Evolutionary conservation across 2,329 filamentous ascomycete species (phyloP).

Genomic region (Thelonectria discophora): DNA sequence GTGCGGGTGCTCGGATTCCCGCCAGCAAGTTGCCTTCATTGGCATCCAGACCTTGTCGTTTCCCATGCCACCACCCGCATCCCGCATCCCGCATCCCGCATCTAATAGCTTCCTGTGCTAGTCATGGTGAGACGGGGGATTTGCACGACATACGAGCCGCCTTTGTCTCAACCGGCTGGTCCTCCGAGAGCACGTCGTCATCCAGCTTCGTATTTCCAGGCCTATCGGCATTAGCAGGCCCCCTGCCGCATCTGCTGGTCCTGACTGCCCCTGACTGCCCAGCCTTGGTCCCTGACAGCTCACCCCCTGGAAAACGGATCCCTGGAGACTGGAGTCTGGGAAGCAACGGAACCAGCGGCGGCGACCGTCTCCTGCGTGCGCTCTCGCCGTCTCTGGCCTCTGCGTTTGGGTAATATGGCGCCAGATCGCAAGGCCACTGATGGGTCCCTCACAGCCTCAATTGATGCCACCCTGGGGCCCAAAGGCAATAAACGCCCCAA

Average conservation of each 20-base stretch:
- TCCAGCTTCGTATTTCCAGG: slow-evolving; percentile 37
- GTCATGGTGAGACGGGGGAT: neutral
- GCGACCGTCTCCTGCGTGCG: slow-evolving; percentile 12
- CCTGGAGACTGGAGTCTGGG: slow-evolving; percentile 1
- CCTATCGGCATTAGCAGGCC: slow-evolving; percentile 34
- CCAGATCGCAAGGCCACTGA: slow-evolving; percentile 39
- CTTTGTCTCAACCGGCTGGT: slow-evolving; percentile 13
- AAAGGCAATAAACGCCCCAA: slow-evolving; percentile 30
- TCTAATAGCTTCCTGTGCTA: neutral
- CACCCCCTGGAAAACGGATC: slow-evolving; percentile 10
- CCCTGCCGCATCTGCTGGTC: slow-evolving; percentile 20
- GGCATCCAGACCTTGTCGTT: slow-evolving; percentile 8
- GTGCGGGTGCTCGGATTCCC: slow-evolving; percentile 5
- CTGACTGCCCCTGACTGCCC: slow-evolving; percentile 24
- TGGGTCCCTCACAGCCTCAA: slow-evolving; percentile 40
- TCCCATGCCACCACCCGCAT: slow-evolving; percentile 6
- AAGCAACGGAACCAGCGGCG: slow-evolving; percentile 16
- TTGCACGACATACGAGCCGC: slow-evolving; percentile 16
- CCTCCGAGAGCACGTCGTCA: slow-evolving; percentile 24
- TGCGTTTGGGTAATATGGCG: slow-evolving; percentile 24
- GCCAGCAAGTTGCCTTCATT: neutral
- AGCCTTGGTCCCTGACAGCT: slow-evolving; percentile 26
- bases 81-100: slow-evolving; percentile 6
- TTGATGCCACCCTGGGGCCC: slow-evolving; percentile 29
- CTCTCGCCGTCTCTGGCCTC: slow-evolving; percentile 1